Evolutionary conservation across 176 grass and related monocot species (phyloP).

Genomic region (Aegilops sharonensis): DNA sequence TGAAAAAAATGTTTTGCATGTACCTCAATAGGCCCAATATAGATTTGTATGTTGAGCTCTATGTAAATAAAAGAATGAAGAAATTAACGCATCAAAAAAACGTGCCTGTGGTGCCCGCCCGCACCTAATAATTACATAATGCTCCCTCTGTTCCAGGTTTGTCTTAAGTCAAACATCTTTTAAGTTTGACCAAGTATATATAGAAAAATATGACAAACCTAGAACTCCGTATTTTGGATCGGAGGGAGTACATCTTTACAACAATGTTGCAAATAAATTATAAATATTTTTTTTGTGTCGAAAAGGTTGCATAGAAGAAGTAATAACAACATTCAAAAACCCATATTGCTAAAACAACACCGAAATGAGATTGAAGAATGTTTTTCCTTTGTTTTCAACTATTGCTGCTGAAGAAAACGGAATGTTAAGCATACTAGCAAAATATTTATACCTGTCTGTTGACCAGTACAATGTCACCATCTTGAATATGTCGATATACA

Average conservation of each 20-base stretch:
- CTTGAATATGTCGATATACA: slow-evolving; percentile 82
- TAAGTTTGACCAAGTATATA: not conserved
- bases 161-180: not conserved
- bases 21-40: not conserved
- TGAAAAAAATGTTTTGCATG: not conserved
- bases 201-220: not conserved
- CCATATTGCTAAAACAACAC: not conserved
- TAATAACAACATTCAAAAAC: not conserved
- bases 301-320: not conserved
- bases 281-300: not conserved
- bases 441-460: slow-evolving; percentile 79
- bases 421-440: slow-evolving; percentile 1
- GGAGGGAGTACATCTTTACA: not conserved
- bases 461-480: slow-evolving; percentile 92
- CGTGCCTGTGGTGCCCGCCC: not conserved
- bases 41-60: not conserved
- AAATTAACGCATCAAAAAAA: not conserved
- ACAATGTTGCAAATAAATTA: not conserved
- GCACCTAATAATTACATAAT: not conserved
- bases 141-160: not conserved
- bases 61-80: not conserved
- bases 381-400: not conserved
- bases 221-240: not conserved
- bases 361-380: not conserved
- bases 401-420: slow-evolving; percentile 13